Conservation (phyloP, 768 basidiomycete species). For the Gymnopilus dilepis region DNA sequence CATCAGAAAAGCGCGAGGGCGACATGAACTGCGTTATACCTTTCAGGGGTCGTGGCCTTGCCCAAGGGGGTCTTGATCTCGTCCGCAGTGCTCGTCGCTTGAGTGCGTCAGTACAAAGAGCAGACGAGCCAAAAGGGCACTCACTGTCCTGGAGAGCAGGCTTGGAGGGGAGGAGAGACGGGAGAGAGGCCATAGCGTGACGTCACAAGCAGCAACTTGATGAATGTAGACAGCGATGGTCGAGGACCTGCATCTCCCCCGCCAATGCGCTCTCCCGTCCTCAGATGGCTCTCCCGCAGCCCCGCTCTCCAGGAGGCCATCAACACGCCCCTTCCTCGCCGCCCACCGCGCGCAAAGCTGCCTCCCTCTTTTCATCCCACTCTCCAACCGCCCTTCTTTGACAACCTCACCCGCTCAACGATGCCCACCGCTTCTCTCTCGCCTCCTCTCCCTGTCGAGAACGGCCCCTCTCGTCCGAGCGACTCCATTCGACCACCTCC, state of each 20-base stretch:
- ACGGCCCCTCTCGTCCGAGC: slow-evolving; percentile 13
- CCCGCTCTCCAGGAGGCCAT: slow-evolving; percentile 29
- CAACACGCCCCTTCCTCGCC: slow-evolving; percentile 44
- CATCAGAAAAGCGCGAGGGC: background rate
- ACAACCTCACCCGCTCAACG: slow-evolving; percentile 61
- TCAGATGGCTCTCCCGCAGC: slow-evolving; percentile 48
- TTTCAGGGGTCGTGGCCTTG: slow-evolving; percentile 65
- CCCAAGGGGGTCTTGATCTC: slow-evolving; percentile 57
- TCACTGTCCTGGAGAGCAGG: slow-evolving; percentile 59
- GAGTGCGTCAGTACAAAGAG: slow-evolving; percentile 9
- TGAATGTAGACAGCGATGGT: slow-evolving; percentile 23
- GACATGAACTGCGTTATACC: slow-evolving; percentile 50
- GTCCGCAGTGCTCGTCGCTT: slow-evolving; percentile 60
- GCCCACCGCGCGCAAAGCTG: slow-evolving; percentile 49
- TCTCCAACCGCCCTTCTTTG: slow-evolving; percentile 56
- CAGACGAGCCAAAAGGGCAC: slow-evolving; percentile 22
- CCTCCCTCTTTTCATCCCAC: slow-evolving; percentile 40
- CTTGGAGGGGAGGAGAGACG: slow-evolving; percentile 53
- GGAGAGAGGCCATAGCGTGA: slow-evolving; percentile 44
- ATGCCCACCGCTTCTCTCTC: slow-evolving; percentile 69
- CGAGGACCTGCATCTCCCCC: slow-evolving; percentile 20
- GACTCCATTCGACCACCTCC: slow-evolving; percentile 32
- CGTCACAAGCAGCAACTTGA: slow-evolving; percentile 36
- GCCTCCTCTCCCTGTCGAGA: slow-evolving; percentile 34
- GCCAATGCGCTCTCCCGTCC: slow-evolving; percentile 33